Conservation (phyloP, 129 eudicot species). For the Deinandra increscens region DNA sequence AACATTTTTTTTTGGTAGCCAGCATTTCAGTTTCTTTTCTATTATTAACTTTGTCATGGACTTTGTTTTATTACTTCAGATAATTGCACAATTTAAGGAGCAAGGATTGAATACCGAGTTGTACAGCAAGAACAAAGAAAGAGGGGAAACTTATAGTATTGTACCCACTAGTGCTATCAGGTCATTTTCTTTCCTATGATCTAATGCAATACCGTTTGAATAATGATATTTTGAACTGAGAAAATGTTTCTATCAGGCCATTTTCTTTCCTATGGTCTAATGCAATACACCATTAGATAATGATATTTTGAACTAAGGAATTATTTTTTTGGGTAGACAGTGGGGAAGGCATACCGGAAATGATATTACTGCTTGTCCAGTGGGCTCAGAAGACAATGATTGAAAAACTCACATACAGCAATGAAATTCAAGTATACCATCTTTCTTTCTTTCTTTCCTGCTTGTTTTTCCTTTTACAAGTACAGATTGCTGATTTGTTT, state of each 20-base stretch:
- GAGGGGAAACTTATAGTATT: constrained; percentile 78
- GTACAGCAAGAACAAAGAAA: constrained; percentile 79
- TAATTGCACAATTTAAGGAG: constrained; percentile 77
- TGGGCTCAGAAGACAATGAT: constrained; percentile 97
- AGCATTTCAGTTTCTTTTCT: not conserved
- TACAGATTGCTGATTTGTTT: not conserved
- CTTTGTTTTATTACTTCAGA: constrained; percentile 36
- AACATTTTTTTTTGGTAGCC: not conserved
- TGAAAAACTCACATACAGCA: constrained; percentile 61
- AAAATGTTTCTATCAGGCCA: too few species aligned
- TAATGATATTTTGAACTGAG: too few species aligned
- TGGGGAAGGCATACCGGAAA: constrained; percentile 92
- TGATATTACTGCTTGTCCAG: constrained; percentile 62
- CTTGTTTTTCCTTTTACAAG: not conserved
- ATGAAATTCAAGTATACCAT: constrained; percentile 54
- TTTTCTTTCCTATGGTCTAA: not conserved
- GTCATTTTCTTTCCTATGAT: constrained; percentile 37
- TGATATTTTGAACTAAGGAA: constrained; percentile 4
- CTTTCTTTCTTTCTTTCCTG: constrained; percentile 14
- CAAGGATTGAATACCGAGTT: constrained; percentile 88
- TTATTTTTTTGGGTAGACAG: constrained; percentile 39
- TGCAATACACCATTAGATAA: not conserved
- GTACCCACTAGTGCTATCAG: constrained; percentile 94
- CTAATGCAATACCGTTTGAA: too few species aligned
- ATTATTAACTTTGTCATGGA: constrained; percentile 10